Base-by-base conservation (phyloP, 2,329 filamentous ascomycete genomes). In the Colletotrichum sp. region DNA sequence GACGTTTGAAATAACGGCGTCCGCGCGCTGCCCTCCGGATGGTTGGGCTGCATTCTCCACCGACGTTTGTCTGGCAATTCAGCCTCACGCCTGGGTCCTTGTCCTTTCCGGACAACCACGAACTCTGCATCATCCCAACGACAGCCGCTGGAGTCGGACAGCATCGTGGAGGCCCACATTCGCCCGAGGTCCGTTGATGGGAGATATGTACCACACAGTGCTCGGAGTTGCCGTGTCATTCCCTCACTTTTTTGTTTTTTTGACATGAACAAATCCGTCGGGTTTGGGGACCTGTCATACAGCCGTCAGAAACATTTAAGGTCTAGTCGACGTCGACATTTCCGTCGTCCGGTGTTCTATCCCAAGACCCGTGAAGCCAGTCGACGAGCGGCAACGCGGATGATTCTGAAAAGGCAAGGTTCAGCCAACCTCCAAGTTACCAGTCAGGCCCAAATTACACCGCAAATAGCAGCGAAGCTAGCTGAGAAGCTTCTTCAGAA, bases 91-190 rank as follows among this genome's bases (percentile, higher is more conserved):
- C 73, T 36, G 59, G 44, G 32, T 34, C 28, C 70, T 63, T 65
- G 63, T 36, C 32, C 28, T 26, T 28, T 52, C n/a, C 70, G 70
- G 72, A 72, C 69, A 72, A 36, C 49, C 18, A n/a, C n/a, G 55
- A 76, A 73, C 73, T 76, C 52, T 76, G n/a, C 57, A 15, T 69
- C 73, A 59, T 76, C 73, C 44, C 59, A 73, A 73, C n/a, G 59
- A 39, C 15, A 24, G 30, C 62, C 26, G 16, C 15, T 26, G 2
- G 59, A 69, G 36, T 49, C 70, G 64, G 57, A 49, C 57, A 62
- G 28, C 59, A 13, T 28, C 26, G 49, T 64, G 18, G 36, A 32
- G 57, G 57, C 30, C 49, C 64, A 69, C 64, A 69, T 59, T 32
- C 26, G 32, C 30, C 64, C 44, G 59, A 65, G 32, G 70, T 24